Conservation (phyloP, 2,329 filamentous ascomycete genomes). For the Emergomyces pasteurianus region DNA sequence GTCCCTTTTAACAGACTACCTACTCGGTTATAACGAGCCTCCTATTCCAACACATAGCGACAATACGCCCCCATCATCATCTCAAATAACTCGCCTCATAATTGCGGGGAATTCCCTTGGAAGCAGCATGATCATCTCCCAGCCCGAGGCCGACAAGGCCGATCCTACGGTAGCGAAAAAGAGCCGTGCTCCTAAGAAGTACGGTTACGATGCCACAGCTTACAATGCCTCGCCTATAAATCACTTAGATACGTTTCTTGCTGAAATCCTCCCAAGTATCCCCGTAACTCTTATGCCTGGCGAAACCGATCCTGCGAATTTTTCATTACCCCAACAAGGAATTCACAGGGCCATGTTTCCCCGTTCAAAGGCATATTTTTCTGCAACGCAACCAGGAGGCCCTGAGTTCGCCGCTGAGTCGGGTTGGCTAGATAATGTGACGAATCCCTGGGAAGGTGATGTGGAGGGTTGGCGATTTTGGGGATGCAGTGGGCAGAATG, state of each 20-base stretch:
- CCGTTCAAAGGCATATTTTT: conserved; percentile 53
- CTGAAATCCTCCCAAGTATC: conserved; percentile 68
- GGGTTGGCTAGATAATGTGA: conserved; percentile 77
- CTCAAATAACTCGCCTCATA: conserved; percentile 67
- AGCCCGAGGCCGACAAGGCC: conserved; percentile 27
- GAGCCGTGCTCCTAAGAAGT: conserved; percentile 58
- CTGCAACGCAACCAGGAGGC: conserved; percentile 21
- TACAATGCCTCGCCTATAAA: conserved; percentile 82
- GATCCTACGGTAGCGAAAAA: conserved; percentile 20
- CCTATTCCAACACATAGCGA: conserved; percentile 41
- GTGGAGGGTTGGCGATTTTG: conserved; percentile 81
- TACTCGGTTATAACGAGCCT: conserved; percentile 64
- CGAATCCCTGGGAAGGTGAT: conserved; percentile 87
- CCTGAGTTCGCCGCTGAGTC: conserved; percentile 29
- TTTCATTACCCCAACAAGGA: conserved; percentile 80
- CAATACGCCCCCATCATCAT: conserved; percentile 32
- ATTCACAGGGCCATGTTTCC: conserved; percentile 91
- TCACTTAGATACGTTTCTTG: conserved; percentile 72
- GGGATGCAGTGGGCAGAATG: conserved; percentile 80
- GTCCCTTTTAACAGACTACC: conserved; percentile 70
- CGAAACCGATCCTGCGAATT: conserved; percentile 72
- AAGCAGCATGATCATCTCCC: conserved; percentile 23
- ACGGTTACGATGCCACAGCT: conserved; percentile 79
- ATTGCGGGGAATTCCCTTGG: conserved; percentile 83
- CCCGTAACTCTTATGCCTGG: conserved; percentile 85